These are phyloP conservation scores for Chaetomidium leptoderma DNA, from an alignment of 495 filamentous ascomycete genomes.

Conservation along the genomic window DNA sequence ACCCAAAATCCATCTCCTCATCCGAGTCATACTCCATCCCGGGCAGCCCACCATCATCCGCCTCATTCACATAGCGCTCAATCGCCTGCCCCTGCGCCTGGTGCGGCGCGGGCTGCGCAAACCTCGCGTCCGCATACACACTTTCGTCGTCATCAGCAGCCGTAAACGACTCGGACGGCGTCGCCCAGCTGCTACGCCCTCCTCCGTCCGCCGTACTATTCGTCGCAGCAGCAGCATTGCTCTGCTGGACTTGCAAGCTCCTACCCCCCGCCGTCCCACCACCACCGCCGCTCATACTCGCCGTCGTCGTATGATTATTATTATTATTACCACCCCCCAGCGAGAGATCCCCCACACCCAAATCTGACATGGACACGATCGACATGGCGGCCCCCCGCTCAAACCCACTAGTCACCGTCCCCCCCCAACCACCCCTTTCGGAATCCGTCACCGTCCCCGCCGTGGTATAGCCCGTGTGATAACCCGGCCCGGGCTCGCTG, in stretches of 20 bases:
- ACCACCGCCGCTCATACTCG: too few relatives aligned
- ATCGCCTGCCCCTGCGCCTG: conserved; percentile 27
- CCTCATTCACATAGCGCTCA: conserved; percentile 20
- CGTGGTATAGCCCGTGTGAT: conserved; percentile 41
- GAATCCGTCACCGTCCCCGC: conserved; percentile 10
- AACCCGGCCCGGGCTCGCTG: conserved; percentile 42
- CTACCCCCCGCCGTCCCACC: conserved; percentile 12
- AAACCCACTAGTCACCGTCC: neutral
- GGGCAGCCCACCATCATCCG: conserved; percentile 5
- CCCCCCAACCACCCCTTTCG: neutral
- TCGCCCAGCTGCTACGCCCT: conserved; percentile 16
- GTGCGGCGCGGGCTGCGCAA: conserved; percentile 23
- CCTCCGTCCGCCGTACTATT: conserved; percentile 14
- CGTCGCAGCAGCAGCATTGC: conserved; percentile 13
- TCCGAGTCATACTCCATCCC: conserved; percentile 4
- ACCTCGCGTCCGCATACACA: conserved; percentile 24
- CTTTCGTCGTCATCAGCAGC: conserved; percentile 8
- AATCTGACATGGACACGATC: conserved; percentile 21
- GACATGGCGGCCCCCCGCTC: neutral
- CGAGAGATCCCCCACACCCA: conserved; percentile 19
- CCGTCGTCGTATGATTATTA: too few relatives aligned
- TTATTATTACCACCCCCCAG: too few relatives aligned
- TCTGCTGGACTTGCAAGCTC: conserved; percentile 30
- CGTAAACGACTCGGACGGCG: conserved; percentile 24
- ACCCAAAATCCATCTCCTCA: neutral